Base-by-base conservation (phyloP, 129 eudicot genomes). In the Flaveria bidentis region DNA sequence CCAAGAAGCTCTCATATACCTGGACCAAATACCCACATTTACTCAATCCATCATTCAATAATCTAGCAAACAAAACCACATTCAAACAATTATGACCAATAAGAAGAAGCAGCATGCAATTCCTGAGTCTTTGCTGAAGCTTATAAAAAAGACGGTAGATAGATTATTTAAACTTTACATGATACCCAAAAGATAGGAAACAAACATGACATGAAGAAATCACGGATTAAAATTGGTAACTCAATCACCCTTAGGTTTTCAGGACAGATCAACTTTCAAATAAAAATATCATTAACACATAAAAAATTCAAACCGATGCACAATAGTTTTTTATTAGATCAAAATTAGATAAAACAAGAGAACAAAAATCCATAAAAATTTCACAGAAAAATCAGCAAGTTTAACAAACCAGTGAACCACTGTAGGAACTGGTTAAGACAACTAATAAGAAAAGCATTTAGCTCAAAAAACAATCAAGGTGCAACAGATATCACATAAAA, bases 1-100 rank as follows among this genome's bases (percentile, higher is more conserved):
- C 51, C 86, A 87, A 84, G 83, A 84, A 90, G 94, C 94, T 88
- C 86, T 88, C 88, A 86, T 76, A 83, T 72, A 91, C 97, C 97
- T 91, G 97, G 88, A 85, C 85, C 91, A 88, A 75, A 83, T 82
- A 85, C 69, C 71, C 86, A 82, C 66, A 46, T 72, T 55, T 77
- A 74, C 86, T 85, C 74, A 82, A 91, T 85, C 83, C 86, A 84
- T 79, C 82, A 74, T 79, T 76, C 75, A 82, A 82, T 51, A 66
- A 66, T 41, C 71, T 66, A 60, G 67, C 41, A 60, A 58, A 10
- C 4, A 14, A 26, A 56, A 72, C 36, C 55, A 52, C 46, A 63
- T 15, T n/a, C 41, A 16, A 16, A 2, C 36, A 33, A 30, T 36
- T 33, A 30, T 30, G 46, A 39, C 47, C 49, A 2, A 65, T 36